Conservation (phyloP, 2,329 filamentous ascomycete genomes). For the Xylaria sp. region DNA sequence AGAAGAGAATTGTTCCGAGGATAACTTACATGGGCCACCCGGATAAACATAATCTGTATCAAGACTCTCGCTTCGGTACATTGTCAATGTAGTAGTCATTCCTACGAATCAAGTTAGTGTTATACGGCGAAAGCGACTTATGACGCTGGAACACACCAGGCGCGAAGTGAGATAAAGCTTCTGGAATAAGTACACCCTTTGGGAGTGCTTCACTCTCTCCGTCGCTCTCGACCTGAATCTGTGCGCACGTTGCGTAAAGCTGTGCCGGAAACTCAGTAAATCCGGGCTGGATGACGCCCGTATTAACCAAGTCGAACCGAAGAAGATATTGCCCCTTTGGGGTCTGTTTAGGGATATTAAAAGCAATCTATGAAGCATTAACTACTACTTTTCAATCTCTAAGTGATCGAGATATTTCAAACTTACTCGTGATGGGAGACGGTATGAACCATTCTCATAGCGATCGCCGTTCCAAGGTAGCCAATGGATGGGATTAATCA, state of each 20-base stretch:
- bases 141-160: neutral
- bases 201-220: slow-evolving; percentile 13
- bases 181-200: slow-evolving; percentile 28
- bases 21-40: neutral
- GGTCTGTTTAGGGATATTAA: slow-evolving; percentile 37
- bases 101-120: neutral
- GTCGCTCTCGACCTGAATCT: slow-evolving; percentile 29
- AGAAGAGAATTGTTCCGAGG: too few relatives aligned
- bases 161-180: slow-evolving; percentile 4
- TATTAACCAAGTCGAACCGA: slow-evolving; percentile 23
- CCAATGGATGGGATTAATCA: neutral
- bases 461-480: slow-evolving; percentile 13
- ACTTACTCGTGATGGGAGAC: slow-evolving; percentile 8
- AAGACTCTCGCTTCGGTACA: slow-evolving; percentile 1
- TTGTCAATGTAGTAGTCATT: slow-evolving; percentile 6
- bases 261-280: slow-evolving; percentile 1
- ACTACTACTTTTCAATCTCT: neutral
- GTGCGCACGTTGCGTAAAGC: slow-evolving; percentile 27
- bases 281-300: neutral
- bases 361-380: slow-evolving; percentile 30
- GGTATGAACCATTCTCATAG: neutral
- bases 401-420: neutral
- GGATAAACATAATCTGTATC: slow-evolving; percentile 21
- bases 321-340: slow-evolving; percentile 38
- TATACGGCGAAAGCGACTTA: neutral